Evolutionary conservation across 2,329 filamentous ascomycete species (phyloP).

Genomic region (Botrytis fragariae): DNA sequence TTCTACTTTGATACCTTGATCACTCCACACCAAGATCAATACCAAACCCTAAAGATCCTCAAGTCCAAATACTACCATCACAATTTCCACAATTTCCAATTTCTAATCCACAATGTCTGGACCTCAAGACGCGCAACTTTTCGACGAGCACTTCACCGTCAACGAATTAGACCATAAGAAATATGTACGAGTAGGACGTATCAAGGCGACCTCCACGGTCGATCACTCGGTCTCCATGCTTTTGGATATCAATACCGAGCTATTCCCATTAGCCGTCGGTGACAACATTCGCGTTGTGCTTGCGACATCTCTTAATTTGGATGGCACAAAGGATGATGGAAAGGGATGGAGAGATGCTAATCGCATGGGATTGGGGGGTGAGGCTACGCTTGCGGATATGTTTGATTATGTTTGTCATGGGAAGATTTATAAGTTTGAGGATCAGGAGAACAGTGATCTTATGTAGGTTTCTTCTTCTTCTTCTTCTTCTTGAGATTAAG

Average conservation of each 20-base stretch:
- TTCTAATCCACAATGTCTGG: slow-evolving; percentile 69
- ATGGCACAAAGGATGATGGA: slow-evolving; percentile 75
- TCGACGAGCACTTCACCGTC: slow-evolving; percentile 87
- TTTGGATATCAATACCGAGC: slow-evolving; percentile 91
- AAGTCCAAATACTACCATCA: background rate
- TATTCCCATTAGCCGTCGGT: slow-evolving; percentile 73
- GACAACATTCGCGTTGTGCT: slow-evolving; percentile 79
- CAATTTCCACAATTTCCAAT: slow-evolving; percentile 47
- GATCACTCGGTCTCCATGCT: slow-evolving; percentile 74
- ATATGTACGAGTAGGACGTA: slow-evolving; percentile 91
- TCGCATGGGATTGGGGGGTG: slow-evolving; percentile 50
- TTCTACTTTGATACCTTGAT: background rate
- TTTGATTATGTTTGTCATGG: slow-evolving; percentile 88
- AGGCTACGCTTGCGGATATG: slow-evolving; percentile 68
- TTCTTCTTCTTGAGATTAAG: background rate
- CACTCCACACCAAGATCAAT: background rate
- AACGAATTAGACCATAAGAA: slow-evolving; percentile 77
- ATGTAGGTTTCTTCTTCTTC: slow-evolving; percentile 63
- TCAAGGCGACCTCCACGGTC: slow-evolving; percentile 66
- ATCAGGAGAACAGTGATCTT: slow-evolving; percentile 72
- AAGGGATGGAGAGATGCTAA: slow-evolving; percentile 79
- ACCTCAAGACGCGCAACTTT: slow-evolving; percentile 85
- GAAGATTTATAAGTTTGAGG: slow-evolving; percentile 86
- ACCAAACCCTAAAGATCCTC: background rate
- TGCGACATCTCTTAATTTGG: slow-evolving; percentile 80